Base-by-base conservation (phyloP, 805 yeast genomes). In the Lipomyces starkeyi region DNA sequence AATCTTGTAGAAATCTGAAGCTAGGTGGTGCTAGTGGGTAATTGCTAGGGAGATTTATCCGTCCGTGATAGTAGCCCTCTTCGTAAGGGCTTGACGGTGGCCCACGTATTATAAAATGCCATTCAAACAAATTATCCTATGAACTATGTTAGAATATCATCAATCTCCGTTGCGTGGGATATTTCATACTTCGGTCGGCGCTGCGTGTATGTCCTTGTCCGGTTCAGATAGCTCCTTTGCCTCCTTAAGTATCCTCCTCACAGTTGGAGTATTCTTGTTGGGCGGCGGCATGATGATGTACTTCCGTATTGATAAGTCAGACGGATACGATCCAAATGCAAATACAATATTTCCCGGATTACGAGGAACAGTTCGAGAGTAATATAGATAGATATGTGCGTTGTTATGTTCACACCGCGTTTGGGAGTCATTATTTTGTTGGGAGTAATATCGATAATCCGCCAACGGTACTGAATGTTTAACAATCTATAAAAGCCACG, bases 101-200 rank as follows among this genome's bases (percentile, higher is more conserved):
- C 0, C 98, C 98, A 0, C 92, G 88, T 62, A 94, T 89, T 40
- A 93, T 85, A 76, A 91, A 94, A 78, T 93, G 97, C 97, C 98
- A 93, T 77, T 68, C 71, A 37, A 68, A 64, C 25, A 68, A 32
- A 59, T 68, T 66, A 58, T 68, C 69, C 67, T 66, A 22, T 25
- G 60, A 11, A 20, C 9, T 43, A 17, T 13, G 3, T n/a, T 17
- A 14, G n/a, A 34, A 27, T 29, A 34, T 27, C 49, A 43, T 17
- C 49, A 4, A 17, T 17, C 49, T 29, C 56, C 17, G 32, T 14
- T 9, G 35, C 17, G 27, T 8, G 32, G 25, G n/a, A 6, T 27
- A 57, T n/a, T 11, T 13, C 22, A 32, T 65, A 65, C 69, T 34
- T 67, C 70, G 32, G 62, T 54, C n/a, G 70, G 70, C 2, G 68